Evolutionary conservation across 2,329 filamentous ascomycete species (phyloP).

Genomic region (Albophoma yamanashiensis): DNA sequence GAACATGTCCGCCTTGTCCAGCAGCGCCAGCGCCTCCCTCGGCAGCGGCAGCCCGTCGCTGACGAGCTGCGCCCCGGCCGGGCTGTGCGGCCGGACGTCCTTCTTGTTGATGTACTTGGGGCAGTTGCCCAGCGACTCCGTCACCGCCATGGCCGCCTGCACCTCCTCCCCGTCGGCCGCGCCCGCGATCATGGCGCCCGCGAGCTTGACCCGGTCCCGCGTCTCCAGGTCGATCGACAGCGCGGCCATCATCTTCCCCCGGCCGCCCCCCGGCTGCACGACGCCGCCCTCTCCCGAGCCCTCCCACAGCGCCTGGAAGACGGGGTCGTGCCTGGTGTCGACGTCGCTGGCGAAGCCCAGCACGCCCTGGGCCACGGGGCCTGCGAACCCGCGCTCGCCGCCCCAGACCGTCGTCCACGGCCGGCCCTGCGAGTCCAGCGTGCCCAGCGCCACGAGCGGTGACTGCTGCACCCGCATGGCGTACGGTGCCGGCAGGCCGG

Average conservation of each 20-base stretch:
- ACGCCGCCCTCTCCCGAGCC: constrained; percentile 32
- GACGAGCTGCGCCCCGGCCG: constrained; percentile 37
- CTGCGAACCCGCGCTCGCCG: constrained; percentile 58
- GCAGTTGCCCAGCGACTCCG: constrained; percentile 70
- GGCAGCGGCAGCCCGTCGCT: constrained; percentile 33
- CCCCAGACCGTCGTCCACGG: constrained; percentile 76
- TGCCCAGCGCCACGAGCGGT: constrained; percentile 63
- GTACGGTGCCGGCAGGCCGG: constrained; percentile 51
- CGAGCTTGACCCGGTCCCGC: constrained; percentile 63
- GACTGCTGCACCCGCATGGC: constrained; percentile 48
- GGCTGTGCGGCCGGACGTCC: constrained; percentile 36
- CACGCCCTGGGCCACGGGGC: constrained; percentile 48
- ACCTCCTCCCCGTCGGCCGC: constrained; percentile 15
- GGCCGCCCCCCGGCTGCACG: constrained; percentile 25
- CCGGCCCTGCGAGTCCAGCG: constrained; percentile 51
- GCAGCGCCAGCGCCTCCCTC: constrained; percentile 42
- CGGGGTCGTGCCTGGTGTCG: constrained; percentile 56
- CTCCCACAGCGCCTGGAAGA: constrained; percentile 51
- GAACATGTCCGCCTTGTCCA: constrained; percentile 60
- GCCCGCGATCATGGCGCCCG: constrained; percentile 58
- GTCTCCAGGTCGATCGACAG: constrained; percentile 44
- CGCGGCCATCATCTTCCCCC: constrained; percentile 29
- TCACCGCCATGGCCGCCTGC: constrained; percentile 55
- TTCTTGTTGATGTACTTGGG: constrained; percentile 81
- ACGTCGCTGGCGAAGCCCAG: constrained; percentile 54